Conservation (phyloP, 495 filamentous ascomycete species). For the Aspergillus biplanus region DNA sequence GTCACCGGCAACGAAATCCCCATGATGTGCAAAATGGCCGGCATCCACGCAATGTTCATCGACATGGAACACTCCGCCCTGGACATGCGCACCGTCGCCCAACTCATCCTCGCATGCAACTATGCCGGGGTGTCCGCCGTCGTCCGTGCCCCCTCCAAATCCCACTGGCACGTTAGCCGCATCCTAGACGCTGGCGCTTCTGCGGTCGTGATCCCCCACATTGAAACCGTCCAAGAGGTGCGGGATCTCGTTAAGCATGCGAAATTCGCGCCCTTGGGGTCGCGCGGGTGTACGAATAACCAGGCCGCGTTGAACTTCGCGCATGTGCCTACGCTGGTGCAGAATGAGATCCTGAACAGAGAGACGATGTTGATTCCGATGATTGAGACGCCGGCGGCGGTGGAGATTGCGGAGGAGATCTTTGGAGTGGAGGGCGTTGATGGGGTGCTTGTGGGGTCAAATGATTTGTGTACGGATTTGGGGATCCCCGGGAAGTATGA, state of each 20-base stretch:
- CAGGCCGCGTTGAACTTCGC: conserved; percentile 31
- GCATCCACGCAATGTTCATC: conserved; percentile 38
- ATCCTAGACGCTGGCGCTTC: conserved; percentile 37
- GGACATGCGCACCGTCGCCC: conserved; percentile 22
- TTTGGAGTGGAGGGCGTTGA: conserved; percentile 35
- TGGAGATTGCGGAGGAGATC: conserved; percentile 35
- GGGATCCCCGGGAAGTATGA: conserved; percentile 38
- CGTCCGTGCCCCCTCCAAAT: conserved; percentile 37
- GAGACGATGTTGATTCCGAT: conserved; percentile 38
- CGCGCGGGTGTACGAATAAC: conserved; percentile 29
- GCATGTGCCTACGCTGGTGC: conserved; percentile 27
- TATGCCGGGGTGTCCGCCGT: conserved; percentile 32
- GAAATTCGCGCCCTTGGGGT: conserved; percentile 35
- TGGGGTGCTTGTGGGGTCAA: conserved; percentile 36
- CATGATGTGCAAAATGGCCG: conserved; percentile 36
- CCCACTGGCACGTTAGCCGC: conserved; percentile 35
- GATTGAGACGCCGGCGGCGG: conserved; percentile 37
- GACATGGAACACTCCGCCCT: conserved; percentile 38
- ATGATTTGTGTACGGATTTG: conserved; percentile 34
- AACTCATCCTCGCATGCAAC: conserved; percentile 36
- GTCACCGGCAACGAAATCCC: conserved; percentile 30
- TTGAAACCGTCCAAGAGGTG: conserved; percentile 34
- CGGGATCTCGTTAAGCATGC: conserved; percentile 31
- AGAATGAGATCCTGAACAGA: conserved; percentile 30
- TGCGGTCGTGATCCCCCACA: conserved; percentile 37